phyloP scores from a whole-genome alignment of 176 grass and related monocot genomes.

The Juncus inflexus region DNA sequence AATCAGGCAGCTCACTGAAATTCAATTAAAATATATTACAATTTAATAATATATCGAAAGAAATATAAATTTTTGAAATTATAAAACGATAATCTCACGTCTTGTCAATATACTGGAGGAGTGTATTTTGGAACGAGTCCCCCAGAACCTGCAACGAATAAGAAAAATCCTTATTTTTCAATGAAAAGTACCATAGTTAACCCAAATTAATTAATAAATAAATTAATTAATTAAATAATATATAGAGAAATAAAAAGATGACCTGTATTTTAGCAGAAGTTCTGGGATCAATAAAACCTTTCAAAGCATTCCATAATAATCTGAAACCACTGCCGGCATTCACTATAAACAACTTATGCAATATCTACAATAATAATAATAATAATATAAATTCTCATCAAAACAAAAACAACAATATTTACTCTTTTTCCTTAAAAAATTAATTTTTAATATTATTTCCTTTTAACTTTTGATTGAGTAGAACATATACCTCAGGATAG shows the following conservation, averaged over 20 bases:
- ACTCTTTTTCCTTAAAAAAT: not conserved
- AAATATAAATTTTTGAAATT: not conserved
- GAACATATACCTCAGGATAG: constrained; percentile 32
- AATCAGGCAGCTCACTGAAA: constrained; percentile 45
- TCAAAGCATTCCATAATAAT: constrained; percentile 49
- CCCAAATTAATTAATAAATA: not conserved
- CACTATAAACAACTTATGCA: constrained; percentile 42
- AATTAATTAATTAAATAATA: too few species aligned
- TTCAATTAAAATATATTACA: constrained; percentile 16
- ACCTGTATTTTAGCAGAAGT: constrained; percentile 47
- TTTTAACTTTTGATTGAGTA: not conserved
- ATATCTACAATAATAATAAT: constrained; percentile 25
- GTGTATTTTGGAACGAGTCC: constrained; percentile 33
- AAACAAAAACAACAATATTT: not conserved
- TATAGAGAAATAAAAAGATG: constrained; percentile 1
- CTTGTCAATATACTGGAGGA: constrained; percentile 37
- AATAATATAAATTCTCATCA: constrained; percentile 12
- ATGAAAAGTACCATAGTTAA: constrained; percentile 1
- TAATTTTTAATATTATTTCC: not conserved
- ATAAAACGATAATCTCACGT: constrained; percentile 11
- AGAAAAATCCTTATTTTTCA: not conserved
- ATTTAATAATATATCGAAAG: constrained; percentile 1
- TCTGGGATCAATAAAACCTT: constrained; percentile 46
- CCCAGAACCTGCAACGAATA: constrained; percentile 34
- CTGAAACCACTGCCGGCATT: constrained; percentile 44